phyloP scores from a whole-genome alignment of 345 rosid genomes.

The Melaleuca alternifolia region DNA sequence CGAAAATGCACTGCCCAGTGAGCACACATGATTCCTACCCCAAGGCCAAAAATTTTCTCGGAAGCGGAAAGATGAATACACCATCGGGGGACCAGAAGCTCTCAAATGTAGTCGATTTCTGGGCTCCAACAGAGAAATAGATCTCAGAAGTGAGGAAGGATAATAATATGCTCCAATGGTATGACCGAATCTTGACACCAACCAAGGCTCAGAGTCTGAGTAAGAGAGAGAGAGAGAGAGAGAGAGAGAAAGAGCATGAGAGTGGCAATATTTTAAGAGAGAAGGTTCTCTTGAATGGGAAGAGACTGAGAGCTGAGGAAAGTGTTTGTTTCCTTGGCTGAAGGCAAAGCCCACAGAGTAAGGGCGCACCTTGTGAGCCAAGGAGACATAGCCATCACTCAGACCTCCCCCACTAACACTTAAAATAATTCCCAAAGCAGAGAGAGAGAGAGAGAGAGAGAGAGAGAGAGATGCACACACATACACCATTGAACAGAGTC shows the following conservation, averaged over 20 bases:
- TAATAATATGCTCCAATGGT: constrained; percentile 14
- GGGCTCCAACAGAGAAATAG: constrained; percentile 31
- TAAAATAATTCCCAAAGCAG: constrained; percentile 33
- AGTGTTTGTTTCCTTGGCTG: constrained; percentile 36
- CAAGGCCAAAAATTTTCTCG: constrained; percentile 15
- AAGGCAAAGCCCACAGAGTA: constrained; percentile 59
- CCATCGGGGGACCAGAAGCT: background rate
- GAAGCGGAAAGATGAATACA: constrained; percentile 7
- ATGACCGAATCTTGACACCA: constrained; percentile 52
- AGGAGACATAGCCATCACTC: constrained; percentile 51
- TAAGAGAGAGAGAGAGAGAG: constrained; percentile 15
- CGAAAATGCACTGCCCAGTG: constrained; percentile 10
- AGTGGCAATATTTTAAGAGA: constrained; percentile 17
- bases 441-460: constrained; percentile 11
- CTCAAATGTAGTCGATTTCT: background rate
- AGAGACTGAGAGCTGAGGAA: constrained; percentile 29
- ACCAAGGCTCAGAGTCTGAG: constrained; percentile 14
- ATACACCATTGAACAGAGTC: constrained; percentile 26
- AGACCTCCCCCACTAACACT: constrained; percentile 29
- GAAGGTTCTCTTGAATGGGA: constrained; percentile 40
- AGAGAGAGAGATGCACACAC: too few relatives aligned
- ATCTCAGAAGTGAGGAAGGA: constrained; percentile 28
- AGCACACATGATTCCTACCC: constrained; percentile 16
- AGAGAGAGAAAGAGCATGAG: too few relatives aligned
- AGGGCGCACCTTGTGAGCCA: constrained; percentile 32